Conservation (phyloP, 495 filamentous ascomycete species). For the Tuber aestivum region DNA sequence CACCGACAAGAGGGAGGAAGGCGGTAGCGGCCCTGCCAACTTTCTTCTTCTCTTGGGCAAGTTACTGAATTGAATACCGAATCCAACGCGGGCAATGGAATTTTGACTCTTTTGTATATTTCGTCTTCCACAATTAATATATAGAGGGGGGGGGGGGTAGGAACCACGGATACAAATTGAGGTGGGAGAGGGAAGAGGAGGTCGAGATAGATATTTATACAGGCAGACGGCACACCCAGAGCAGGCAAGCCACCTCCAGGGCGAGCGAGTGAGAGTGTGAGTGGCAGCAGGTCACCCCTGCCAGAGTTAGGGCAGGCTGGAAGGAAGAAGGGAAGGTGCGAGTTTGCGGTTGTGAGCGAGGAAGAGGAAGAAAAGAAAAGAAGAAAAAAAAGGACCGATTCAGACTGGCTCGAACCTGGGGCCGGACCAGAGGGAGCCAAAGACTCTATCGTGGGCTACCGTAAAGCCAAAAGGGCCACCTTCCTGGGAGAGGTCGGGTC, state of each 20-base stretch:
- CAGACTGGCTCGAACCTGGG: not conserved
- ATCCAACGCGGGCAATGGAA: not conserved
- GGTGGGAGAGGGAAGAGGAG: constrained; percentile 2
- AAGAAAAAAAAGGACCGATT: not conserved
- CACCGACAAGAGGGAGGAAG: not conserved
- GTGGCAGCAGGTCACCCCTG: not conserved
- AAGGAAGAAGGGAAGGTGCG: not conserved
- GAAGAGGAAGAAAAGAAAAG: not conserved
- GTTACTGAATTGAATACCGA: constrained; percentile 3
- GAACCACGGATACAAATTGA: not conserved
- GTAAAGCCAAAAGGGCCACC: not conserved
- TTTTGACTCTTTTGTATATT: constrained; percentile 2
- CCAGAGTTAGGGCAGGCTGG: not conserved
- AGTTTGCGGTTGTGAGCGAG: not conserved
- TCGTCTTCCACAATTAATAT: constrained; percentile 4
- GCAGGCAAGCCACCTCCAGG: not conserved
- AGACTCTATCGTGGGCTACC: not conserved
- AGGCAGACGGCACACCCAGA: not conserved
- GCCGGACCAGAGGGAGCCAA: not conserved
- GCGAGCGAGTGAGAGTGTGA: constrained; percentile 1
- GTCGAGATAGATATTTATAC: constrained; percentile 3
- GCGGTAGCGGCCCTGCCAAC: not conserved
- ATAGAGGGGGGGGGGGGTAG: not conserved
- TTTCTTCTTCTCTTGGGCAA: not conserved
- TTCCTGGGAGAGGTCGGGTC: not conserved